Conservation (phyloP, 352 stramenopile genomes). For the Globisporangium iwayamae region DNA sequence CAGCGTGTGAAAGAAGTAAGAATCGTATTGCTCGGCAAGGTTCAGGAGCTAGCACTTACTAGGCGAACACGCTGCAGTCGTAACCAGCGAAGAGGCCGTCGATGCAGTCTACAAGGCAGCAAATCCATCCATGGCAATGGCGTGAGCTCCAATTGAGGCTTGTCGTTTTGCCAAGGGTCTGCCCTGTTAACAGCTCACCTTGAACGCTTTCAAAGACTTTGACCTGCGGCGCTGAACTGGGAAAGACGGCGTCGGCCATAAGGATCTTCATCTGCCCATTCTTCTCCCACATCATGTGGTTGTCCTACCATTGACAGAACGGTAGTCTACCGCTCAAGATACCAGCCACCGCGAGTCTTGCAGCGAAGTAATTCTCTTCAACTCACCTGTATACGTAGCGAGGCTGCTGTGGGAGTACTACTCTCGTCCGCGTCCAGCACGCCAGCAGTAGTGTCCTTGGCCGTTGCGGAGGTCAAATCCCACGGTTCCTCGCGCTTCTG, state of each 20-base stretch:
- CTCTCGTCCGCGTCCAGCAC: neutral
- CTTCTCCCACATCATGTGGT: slow-evolving; percentile 59
- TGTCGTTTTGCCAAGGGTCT: neutral
- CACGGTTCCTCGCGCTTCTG: slow-evolving; percentile 49
- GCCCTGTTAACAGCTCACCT: slow-evolving; percentile 22
- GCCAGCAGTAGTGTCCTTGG: neutral
- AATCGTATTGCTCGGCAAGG: neutral
- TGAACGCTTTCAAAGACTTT: slow-evolving; percentile 50
- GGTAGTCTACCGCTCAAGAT: neutral
- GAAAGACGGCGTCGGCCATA: slow-evolving; percentile 50
- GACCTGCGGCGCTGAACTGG: slow-evolving; percentile 30
- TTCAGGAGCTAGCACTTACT: slow-evolving; percentile 26
- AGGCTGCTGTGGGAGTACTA: slow-evolving; percentile 7
- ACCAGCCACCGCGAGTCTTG: neutral
- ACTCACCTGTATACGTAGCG: slow-evolving; percentile 33
- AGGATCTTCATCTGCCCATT: slow-evolving; percentile 60
- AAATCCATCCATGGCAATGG: neutral
- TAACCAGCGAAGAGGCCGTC: slow-evolving; percentile 56
- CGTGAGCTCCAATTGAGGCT: no score
- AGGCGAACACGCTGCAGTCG: slow-evolving; percentile 71
- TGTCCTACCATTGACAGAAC: slow-evolving; percentile 21
- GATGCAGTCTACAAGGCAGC: slow-evolving; percentile 40
- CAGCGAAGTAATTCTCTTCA: neutral
- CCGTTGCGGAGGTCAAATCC: slow-evolving; percentile 10
- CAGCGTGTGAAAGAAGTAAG: slow-evolving; percentile 7